Percentiles rank a stretch among this genome's conserved stretches.
These are phyloP conservation scores for Calycina marina DNA, from an alignment of 2,329 filamentous ascomycete species.

Conservation along the genomic window DNA sequence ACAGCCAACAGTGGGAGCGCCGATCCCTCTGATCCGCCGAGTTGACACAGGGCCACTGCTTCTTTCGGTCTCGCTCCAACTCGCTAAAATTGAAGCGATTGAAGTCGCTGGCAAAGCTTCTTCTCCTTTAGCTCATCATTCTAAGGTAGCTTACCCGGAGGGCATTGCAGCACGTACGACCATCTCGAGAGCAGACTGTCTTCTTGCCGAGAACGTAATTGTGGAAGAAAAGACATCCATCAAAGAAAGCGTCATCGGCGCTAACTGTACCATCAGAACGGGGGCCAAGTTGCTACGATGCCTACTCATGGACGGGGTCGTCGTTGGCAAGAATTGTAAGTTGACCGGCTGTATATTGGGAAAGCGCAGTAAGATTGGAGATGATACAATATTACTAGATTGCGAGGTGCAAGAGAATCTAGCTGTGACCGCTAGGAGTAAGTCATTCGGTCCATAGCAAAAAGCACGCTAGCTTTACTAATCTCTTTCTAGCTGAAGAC, in stretches of 20 bases:
- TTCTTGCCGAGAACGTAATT: constrained; percentile 78
- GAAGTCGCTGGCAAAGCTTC: constrained; percentile 45
- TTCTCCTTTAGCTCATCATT: constrained; percentile 62
- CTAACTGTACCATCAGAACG: constrained; percentile 71
- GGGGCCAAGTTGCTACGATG: constrained; percentile 82
- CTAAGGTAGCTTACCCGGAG: constrained; percentile 72
- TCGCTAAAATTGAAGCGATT: constrained; percentile 68
- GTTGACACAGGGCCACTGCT: constrained; percentile 80
- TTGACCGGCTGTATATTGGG: constrained; percentile 81
- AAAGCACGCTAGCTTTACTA: no score
- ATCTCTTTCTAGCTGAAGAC: constrained; percentile 39
- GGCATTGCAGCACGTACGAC: constrained; percentile 69
- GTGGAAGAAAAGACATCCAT: constrained; percentile 84
- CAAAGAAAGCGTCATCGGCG: constrained; percentile 80
- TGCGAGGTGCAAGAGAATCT: constrained; percentile 89
- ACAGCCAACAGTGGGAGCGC: constrained; percentile 21
- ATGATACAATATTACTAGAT: constrained; percentile 64
- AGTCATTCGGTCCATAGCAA: no score
- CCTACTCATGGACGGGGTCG: constrained; percentile 81
- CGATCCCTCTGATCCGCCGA: constrained; percentile 59
- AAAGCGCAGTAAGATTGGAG: constrained; percentile 67
- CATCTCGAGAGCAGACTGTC: constrained; percentile 65
- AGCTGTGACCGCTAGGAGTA: constrained; percentile 65
- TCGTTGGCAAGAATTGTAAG: constrained; percentile 71
- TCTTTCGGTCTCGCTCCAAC: constrained; percentile 65